Conservation (phyloP, 73 alveolate genomes). For the Effrenium voratum region DNA sequence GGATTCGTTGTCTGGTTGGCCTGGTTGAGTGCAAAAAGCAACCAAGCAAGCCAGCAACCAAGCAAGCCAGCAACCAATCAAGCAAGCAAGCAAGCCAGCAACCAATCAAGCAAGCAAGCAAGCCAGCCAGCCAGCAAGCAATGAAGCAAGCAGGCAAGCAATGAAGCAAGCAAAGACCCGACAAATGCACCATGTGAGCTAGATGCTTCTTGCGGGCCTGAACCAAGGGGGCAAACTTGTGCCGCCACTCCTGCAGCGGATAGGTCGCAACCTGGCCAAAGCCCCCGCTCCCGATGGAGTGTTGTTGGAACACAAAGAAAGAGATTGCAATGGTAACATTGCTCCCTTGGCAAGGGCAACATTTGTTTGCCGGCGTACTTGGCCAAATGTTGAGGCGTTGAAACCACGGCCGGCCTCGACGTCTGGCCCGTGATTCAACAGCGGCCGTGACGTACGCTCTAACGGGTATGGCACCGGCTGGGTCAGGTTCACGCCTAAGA, state of each 20-base stretch:
- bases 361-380: too few species aligned
- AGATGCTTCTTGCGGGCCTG: neutral
- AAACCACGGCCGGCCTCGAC: conserved; percentile 37
- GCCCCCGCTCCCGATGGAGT: neutral
- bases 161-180: too few species aligned
- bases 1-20: neutral
- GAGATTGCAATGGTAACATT: too few species aligned
- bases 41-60: neutral
- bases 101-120: too few species aligned
- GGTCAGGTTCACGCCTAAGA: conserved; percentile 65
- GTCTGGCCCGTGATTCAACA: conserved; percentile 57
- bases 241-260: conserved; percentile 57
- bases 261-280: conserved; percentile 52
- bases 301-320: neutral
- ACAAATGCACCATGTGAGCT: too few species aligned
- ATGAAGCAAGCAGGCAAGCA: too few species aligned
- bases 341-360: too few species aligned
- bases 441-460: conserved; percentile 64
- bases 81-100: too few species aligned
- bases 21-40: neutral
- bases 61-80: too few species aligned
- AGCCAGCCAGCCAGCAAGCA: too few species aligned
- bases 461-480: conserved; percentile 45
- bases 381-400: too few species aligned
- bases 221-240: conserved; percentile 40